Percentiles rank a stretch among this genome's conserved stretches.
These are phyloP conservation scores for Candolleomyces aberdarensis DNA, from an alignment of 768 basidiomycete species.

Conservation along the genomic window DNA sequence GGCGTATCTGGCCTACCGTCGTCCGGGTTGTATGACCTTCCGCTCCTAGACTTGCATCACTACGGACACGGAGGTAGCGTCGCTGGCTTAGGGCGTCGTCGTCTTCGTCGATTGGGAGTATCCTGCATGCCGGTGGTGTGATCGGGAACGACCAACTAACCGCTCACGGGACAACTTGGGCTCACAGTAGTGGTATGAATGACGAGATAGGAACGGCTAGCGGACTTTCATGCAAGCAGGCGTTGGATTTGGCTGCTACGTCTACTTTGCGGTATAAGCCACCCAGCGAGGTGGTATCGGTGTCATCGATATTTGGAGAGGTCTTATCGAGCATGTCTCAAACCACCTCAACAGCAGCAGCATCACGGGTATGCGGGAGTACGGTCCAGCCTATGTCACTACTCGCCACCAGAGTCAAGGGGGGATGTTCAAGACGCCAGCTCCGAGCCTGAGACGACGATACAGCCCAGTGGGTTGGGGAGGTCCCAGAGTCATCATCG, in stretches of 20 bases:
- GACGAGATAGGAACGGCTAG: slow-evolving; percentile 3
- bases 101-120: not conserved
- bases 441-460: too few species aligned
- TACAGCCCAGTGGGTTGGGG: slow-evolving; percentile 7
- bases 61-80: slow-evolving; percentile 5
- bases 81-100: not conserved
- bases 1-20: not conserved
- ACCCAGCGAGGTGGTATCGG: not conserved
- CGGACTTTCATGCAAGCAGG: slow-evolving; percentile 22
- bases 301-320: not conserved
- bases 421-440: not conserved
- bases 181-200: not conserved
- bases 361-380: not conserved
- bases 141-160: slow-evolving; percentile 8
- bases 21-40: slow-evolving; percentile 40
- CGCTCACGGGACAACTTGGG: too few species aligned
- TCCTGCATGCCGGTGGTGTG: slow-evolving; percentile 9
- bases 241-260: slow-evolving; percentile 34
- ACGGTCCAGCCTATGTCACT: not conserved
- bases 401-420: not conserved
- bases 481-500: slow-evolving; percentile 38
- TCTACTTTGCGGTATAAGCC: slow-evolving; percentile 4
- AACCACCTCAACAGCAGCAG: not conserved
- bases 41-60: slow-evolving; percentile 74
- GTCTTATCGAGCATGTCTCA: not conserved